phyloP scores from a whole-genome alignment of 2,329 filamentous ascomycete species.

The Fusarium foetens region DNA sequence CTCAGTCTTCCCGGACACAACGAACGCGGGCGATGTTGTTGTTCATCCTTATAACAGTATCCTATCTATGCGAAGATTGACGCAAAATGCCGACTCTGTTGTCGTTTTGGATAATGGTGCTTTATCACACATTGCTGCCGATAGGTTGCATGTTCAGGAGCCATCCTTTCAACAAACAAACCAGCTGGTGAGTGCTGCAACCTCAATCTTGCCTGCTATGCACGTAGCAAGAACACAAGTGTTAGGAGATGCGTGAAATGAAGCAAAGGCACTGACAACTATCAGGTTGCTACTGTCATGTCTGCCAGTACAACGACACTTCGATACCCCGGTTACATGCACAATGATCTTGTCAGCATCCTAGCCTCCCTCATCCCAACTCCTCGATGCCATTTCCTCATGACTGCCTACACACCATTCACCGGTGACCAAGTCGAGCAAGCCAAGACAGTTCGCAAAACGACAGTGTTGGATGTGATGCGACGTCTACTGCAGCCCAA shows the following conservation, averaged over 20 bases:
- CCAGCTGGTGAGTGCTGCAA: conserved; percentile 73
- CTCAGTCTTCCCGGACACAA: conserved; percentile 96
- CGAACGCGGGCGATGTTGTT: conserved; percentile 87
- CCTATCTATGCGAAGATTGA: conserved; percentile 87
- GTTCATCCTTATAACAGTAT: conserved; percentile 99
- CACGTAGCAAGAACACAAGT: not conserved
- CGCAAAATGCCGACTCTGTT: conserved; percentile 96
- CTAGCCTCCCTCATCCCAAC: conserved; percentile 96
- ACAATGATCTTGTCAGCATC: conserved; percentile 98
- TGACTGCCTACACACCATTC: conserved; percentile 98
- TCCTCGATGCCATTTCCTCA: conserved; percentile 95
- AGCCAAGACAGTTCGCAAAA: conserved; percentile 97
- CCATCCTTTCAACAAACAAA: conserved; percentile 98
- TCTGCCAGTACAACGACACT: conserved; percentile 96
- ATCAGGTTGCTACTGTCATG: conserved; percentile 94
- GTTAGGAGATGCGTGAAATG: not conserved
- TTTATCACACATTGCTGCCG: conserved; percentile 90
- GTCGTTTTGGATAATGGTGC: conserved; percentile 98
- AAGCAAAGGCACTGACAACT: conserved; percentile 14
- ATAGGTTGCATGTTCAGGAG: conserved; percentile 92
- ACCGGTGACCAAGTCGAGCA: conserved; percentile 96
- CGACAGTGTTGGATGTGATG: conserved; percentile 98
- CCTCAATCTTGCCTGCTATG: too few species aligned
- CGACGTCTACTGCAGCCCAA: conserved; percentile 93
- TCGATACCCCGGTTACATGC: conserved; percentile 98